A percentile compares a stretch with the other conserved stretches of the same genome.
Conservation (phyloP, 1,284 basidiomycete genomes). For the Melampsora americana region DNA sequence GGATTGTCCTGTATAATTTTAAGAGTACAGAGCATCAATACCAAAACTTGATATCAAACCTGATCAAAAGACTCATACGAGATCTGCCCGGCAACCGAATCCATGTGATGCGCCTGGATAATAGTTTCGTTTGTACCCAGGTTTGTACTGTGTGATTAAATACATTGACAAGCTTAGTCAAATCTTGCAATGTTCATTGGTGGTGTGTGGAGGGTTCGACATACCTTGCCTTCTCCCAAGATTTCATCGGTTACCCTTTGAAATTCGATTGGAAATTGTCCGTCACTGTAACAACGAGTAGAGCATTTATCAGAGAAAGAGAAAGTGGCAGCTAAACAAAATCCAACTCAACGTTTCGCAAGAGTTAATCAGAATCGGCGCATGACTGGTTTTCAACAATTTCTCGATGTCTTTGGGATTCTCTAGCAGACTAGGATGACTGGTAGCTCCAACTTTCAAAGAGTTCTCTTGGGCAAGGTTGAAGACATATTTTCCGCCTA, state of each 20-base stretch:
- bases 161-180: neutral
- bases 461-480: conserved; percentile 10
- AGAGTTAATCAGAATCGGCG: conserved; percentile 33
- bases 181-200: too few species aligned
- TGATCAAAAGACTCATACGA: conserved; percentile 15
- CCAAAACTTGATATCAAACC: neutral
- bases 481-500: conserved; percentile 38
- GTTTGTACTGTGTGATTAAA: conserved; percentile 23
- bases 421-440: conserved; percentile 30
- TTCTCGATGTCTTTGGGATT: conserved; percentile 14
- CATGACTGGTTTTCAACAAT: conserved; percentile 6
- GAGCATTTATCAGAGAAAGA: neutral
- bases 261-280: conserved; percentile 1
- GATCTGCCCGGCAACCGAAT: conserved; percentile 23
- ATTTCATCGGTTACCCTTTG: conserved; percentile 34
- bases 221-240: conserved; percentile 31
- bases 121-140: conserved; percentile 33
- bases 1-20: conserved; percentile 4
- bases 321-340: neutral
- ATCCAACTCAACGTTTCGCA: conserved; percentile 25
- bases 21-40: neutral
- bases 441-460: conserved; percentile 26
- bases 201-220: neutral
- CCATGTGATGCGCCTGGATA: conserved; percentile 26
- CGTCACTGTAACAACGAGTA: conserved; percentile 14